Base-by-base conservation (phyloP, 805 yeast species). In the Teunomyces gatunensis region DNA sequence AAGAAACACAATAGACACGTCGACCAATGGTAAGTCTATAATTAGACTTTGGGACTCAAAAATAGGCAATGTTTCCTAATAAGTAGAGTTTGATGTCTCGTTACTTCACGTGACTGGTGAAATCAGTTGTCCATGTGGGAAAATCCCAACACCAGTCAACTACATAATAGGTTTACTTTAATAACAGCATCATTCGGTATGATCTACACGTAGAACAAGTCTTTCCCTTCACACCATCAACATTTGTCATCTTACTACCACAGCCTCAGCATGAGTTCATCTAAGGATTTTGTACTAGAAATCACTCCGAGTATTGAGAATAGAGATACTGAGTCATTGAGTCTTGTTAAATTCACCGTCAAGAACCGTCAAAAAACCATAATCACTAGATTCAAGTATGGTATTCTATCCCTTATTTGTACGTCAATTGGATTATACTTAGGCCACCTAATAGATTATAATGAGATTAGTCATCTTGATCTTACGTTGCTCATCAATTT, bases 251-350 rank as follows among this genome's bases (percentile, higher is more conserved):
- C 35, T 15, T 20, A 18, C 29, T 25, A 13, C 11, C 36, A 20
- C 17, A 28, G 13, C 11, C 36, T 5, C 17, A 28, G 13, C 36
- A 65, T 67, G 72, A 61, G 70, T 33, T 61, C 66, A 6, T 43
- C 58, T 28, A 68, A 68, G 48, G 60, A 65, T 46, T 67, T 60
- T 49, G 45, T 52, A 13, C 57, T 69, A 37, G 68, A 64, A 39
- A 57, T 65, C 32, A 50, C 51, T 15, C 67, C 65, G 29, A 51
- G 57, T 33, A 45, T 55, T 44, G 57, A 43, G 29, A 49, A 40
- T 6, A 47, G 52, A 29, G 46, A 51, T 17, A 44, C 47, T 11
- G 41, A 44, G 32, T 23, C 51, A 7, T 46, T 49, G 20, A 56
- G 48, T 39, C 41, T 60, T 21, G 28, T 60, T 11, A 57, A 57